Evolutionary conservation across 1,284 basidiomycete genomes (phyloP), one percentile per base, ranked within the genome.

Genomic region (Cryptococcus depauperatus): DNA sequence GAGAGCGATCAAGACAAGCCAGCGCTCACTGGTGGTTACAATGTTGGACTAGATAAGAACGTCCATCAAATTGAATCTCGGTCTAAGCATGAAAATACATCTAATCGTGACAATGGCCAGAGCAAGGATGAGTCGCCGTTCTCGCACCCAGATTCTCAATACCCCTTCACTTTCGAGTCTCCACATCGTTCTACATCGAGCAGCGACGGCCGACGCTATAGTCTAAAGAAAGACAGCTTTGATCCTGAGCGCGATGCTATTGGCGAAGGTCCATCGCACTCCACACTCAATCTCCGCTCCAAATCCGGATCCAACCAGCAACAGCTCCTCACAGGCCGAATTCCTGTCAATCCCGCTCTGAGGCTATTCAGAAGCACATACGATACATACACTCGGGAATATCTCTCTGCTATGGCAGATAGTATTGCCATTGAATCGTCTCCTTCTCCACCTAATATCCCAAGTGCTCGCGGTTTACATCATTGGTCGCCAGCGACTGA

Each of bases 381-480:
- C 64, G 91, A 96, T 68, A 92, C 91, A 0, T 89, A 85, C 62
- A 95, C 90, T 2, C 80, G 88, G 29, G 85, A 92, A 35, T 87
- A 93, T 64, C 79, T 96, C 39, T 87, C 85, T 1, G 87, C 85
- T 1, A 78, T 96, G 66, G 86, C 91, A 1, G 89, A 93, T 58
- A 88, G 83, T 10, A 89, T 90, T 53, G 85, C 82, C 19, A 75
- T 85, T 32, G 83, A 85, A 52, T 52, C 53, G 2, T 62, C 57
- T 5, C 82, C 83, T 0, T 80, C 81, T 0, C 81, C 82, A 18
- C 80, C 76, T 10, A 29, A 18, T 29, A 33, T 47, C 13, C 51
- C 45, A 2, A 48, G 43, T 21, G 52, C 32, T 13, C 34, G 44
- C 29, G 35, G 54, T 26, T n/a, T 53, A 5, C 51, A 56, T 5